Evolutionary conservation across 1,284 basidiomycete species (phyloP).

Genomic region (Ustilago esculenta): DNA sequence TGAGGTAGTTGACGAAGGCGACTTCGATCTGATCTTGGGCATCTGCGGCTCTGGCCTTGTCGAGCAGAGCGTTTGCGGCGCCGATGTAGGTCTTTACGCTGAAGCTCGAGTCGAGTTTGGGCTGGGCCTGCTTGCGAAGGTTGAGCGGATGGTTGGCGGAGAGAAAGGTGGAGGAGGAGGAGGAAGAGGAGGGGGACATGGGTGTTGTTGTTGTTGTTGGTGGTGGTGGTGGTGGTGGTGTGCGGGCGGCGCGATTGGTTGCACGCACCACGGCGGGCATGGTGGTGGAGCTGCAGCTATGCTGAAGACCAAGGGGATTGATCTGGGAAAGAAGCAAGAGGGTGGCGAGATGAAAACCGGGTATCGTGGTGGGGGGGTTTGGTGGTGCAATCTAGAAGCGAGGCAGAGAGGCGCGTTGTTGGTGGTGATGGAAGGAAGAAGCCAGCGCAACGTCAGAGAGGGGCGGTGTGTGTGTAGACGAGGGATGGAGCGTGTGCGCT

Average conservation of each 20-base stretch:
- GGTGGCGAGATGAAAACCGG: too few relatives aligned
- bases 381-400: too few relatives aligned
- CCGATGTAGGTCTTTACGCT: slow-evolving; percentile 64
- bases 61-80: slow-evolving; percentile 63
- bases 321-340: too few relatives aligned
- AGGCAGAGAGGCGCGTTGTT: too few relatives aligned
- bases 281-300: background rate
- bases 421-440: too few relatives aligned
- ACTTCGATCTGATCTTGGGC: slow-evolving; percentile 61
- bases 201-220: slow-evolving; percentile 1
- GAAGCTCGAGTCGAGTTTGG: slow-evolving; percentile 59
- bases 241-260: slow-evolving; percentile 2
- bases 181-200: slow-evolving; percentile 6
- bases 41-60: slow-evolving; percentile 63
- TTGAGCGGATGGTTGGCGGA: slow-evolving; percentile 63
- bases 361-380: too few relatives aligned
- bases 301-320: too few relatives aligned
- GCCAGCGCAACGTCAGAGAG: too few relatives aligned
- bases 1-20: slow-evolving; percentile 67
- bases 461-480: too few relatives aligned
- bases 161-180: slow-evolving; percentile 24
- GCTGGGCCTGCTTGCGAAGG: slow-evolving; percentile 59
- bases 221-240: background rate
- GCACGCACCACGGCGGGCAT: slow-evolving; percentile 37
- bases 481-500: too few relatives aligned